Evolutionary conservation across 768 basidiomycete genomes (phyloP).

Genomic region (Pisolithus microcarpus): DNA sequence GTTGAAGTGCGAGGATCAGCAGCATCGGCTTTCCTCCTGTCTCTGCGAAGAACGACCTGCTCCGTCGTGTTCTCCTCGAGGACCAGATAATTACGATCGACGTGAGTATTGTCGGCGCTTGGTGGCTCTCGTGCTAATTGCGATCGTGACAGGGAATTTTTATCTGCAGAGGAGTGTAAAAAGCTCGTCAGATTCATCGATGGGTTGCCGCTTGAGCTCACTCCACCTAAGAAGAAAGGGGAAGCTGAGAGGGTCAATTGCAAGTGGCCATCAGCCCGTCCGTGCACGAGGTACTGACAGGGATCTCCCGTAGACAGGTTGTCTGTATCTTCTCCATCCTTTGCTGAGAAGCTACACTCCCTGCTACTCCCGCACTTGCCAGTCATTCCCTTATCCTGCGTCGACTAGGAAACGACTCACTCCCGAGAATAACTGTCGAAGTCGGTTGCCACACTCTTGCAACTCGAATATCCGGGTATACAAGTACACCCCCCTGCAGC

Average conservation of each 20-base stretch:
- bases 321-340: constrained; percentile 49
- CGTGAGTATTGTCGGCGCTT: constrained; percentile 30
- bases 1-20: neutral
- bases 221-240: constrained; percentile 64
- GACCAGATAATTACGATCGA: constrained; percentile 60
- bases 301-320: constrained; percentile 47
- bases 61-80: constrained; percentile 44
- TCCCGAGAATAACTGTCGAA: constrained; percentile 3
- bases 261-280: constrained; percentile 25
- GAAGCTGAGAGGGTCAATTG: constrained; percentile 68
- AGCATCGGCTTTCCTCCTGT: constrained; percentile 38
- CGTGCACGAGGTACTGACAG: neutral
- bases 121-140: neutral
- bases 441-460: constrained; percentile 45
- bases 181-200: constrained; percentile 54
- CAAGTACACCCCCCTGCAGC: constrained; percentile 54
- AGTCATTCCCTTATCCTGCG: constrained; percentile 38
- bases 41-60: constrained; percentile 37
- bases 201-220: constrained; percentile 51
- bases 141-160: constrained; percentile 38
- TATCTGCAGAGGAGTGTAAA: constrained; percentile 58
- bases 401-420: constrained; percentile 21
- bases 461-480: constrained; percentile 74
- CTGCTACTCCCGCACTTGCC: constrained; percentile 54
- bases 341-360: constrained; percentile 47